phyloP scores from a whole-genome alignment of 441 rosid species.

The Melastoma candidum region DNA sequence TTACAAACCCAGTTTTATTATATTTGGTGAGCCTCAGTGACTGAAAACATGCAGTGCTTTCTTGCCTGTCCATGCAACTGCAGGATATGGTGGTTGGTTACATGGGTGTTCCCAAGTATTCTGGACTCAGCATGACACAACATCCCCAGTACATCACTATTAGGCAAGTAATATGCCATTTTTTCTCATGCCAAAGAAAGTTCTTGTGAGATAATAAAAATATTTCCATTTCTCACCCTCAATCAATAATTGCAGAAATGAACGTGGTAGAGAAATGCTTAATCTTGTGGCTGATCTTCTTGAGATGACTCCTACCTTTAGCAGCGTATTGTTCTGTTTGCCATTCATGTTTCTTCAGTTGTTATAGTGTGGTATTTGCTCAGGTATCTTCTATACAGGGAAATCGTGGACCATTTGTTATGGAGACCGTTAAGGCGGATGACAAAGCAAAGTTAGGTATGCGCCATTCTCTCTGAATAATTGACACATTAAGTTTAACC shows the following conservation, averaged over 20 bases:
- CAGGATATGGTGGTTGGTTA: conserved; percentile 96
- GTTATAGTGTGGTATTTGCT: background rate
- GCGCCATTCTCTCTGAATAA: background rate
- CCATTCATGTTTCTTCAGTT: conserved; percentile 1
- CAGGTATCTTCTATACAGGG: conserved; percentile 40
- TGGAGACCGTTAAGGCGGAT: conserved; percentile 94
- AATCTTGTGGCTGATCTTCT: conserved; percentile 63
- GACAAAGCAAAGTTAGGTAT: conserved; percentile 83
- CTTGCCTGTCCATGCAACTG: conserved; percentile 8
- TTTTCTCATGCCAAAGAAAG: background rate
- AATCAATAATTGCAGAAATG: conserved; percentile 43
- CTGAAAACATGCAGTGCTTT: background rate
- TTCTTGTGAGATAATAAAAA: too few relatives aligned
- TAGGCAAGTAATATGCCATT: conserved; percentile 30
- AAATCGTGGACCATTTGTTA: conserved; percentile 69
- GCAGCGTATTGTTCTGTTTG: conserved; percentile 45
- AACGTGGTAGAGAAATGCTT: conserved; percentile 85
- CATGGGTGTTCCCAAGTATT: conserved; percentile 95
- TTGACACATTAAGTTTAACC: conserved; percentile 2
- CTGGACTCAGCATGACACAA: conserved; percentile 78
- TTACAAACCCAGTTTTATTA: too few relatives aligned
- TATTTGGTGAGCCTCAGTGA: background rate
- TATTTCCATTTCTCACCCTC: conserved; percentile 8
- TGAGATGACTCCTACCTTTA: conserved; percentile 71
- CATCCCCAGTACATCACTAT: conserved; percentile 93